Percentiles rank a stretch among this genome's conserved stretches.
Evolutionary conservation across 352 stramenopile species (phyloP).

Genomic region (Globisporangium mamillatum): DNA sequence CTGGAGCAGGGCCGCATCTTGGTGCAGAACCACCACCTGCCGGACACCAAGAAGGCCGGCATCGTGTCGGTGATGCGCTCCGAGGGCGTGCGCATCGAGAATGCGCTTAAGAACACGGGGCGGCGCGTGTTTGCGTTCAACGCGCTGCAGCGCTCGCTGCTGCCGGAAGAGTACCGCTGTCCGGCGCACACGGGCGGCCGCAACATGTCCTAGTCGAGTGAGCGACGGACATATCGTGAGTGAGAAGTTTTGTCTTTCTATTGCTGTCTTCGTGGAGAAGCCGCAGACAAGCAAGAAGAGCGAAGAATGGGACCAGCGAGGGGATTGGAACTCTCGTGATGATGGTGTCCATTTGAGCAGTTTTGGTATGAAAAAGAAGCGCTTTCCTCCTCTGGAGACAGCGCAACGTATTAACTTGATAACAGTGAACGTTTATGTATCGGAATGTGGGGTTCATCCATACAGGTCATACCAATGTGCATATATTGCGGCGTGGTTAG

Average conservation of each 20-base stretch:
- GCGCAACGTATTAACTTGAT: slow-evolving; percentile 6
- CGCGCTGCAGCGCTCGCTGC: slow-evolving; percentile 71
- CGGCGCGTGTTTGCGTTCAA: slow-evolving; percentile 85
- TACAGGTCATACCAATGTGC: not conserved
- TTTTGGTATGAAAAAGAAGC: not conserved
- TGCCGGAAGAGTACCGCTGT: slow-evolving; percentile 84
- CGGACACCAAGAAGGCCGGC: slow-evolving; percentile 65
- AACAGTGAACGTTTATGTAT: not conserved
- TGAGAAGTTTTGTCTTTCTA: not conserved
- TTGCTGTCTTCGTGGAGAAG: not conserved
- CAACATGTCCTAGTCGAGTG: slow-evolving; percentile 62
- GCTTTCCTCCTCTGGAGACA: not conserved
- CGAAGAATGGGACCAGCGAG: not conserved
- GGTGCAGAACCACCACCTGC: slow-evolving; percentile 71
- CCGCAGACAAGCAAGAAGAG: not conserved
- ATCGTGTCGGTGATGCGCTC: slow-evolving; percentile 84
- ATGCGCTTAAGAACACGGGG: slow-evolving; percentile 82
- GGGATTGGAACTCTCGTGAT: slow-evolving; percentile 7
- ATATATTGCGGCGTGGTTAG: not conserved
- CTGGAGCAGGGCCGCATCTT: slow-evolving; percentile 91
- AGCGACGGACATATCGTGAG: not conserved
- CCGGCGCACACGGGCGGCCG: slow-evolving; percentile 71
- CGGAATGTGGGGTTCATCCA: not conserved
- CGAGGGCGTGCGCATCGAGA: slow-evolving; percentile 83
- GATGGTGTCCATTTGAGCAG: not conserved